Base-by-base conservation (phyloP, 1,139 yeast species). In the Scheffersomyces stambukii region DNA sequence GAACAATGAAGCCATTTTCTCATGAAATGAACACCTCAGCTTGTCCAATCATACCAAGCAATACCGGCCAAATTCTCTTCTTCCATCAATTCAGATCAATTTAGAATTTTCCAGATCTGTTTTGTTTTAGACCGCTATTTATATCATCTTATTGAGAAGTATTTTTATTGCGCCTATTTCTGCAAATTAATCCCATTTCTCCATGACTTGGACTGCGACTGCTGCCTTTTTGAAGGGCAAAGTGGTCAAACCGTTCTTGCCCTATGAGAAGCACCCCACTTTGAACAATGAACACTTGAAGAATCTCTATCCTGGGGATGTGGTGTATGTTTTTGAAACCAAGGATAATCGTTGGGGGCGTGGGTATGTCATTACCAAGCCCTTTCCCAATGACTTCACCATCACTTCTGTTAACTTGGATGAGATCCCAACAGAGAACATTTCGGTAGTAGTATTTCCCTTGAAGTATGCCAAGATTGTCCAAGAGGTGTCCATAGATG, bases 261-360 rank as follows among this genome's bases (percentile, higher is more conserved):
- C 89, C 2, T 57, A 72, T 38, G 78, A 75, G 32, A 65, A 64
- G 33, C 66, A 62, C 40, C 71, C 73, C 8, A 55, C 57, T 20
- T 52, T 66, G 33, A 50, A 43, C 32, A 64, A 63, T 39, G 60
- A 50, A 3, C 50, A 54, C 41, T 72, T 71, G 54, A 62, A 60
- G 38, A 75, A 81, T 45, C 54, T 85, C 31, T 80, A 77, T 47
- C 81, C 86, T 13, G 96, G 96, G 20, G 95, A 86, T 50, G 84
- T 81, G 40, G 77, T 84, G 17, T 84, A 73, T 52, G 63, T 84
- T 19, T 83, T 86, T 48, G 96, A 86, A 52, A 65, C 78, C 17
- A 73, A 72, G 40, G 63, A 62, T 25, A 65, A 66, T 10, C 72
- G 72, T 37, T 85, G 95, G 95, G 88, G 80, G 20, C 69, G 95